These are phyloP conservation scores for Hypoxylon cercidicola DNA, from an alignment of 495 filamentous ascomycete species.

Conservation along the genomic window DNA sequence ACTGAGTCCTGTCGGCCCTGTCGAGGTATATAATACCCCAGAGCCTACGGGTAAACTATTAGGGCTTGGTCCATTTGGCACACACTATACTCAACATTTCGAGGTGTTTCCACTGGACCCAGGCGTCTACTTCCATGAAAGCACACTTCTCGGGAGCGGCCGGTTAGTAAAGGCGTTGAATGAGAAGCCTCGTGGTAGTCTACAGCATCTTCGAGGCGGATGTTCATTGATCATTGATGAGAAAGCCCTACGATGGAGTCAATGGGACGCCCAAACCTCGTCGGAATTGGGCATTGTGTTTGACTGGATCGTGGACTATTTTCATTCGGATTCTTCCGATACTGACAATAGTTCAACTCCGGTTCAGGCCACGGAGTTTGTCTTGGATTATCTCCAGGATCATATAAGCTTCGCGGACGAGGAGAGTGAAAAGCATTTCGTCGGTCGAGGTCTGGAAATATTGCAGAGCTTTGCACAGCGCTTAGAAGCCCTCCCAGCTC, in stretches of 20 bases:
- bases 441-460: slow-evolving; percentile 57
- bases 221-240: slow-evolving; percentile 59
- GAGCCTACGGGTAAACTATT: slow-evolving; percentile 56
- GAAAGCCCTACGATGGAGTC: slow-evolving; percentile 68
- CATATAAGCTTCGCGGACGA: slow-evolving; percentile 48
- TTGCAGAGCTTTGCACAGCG: slow-evolving; percentile 52
- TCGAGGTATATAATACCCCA: slow-evolving; percentile 30
- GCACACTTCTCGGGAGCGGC: slow-evolving; percentile 80
- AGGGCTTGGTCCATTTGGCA: slow-evolving; percentile 68
- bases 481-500: slow-evolving; percentile 39
- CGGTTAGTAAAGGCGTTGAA: slow-evolving; percentile 66
- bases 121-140: slow-evolving; percentile 80
- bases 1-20: slow-evolving; percentile 21
- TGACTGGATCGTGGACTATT: slow-evolving; percentile 63
- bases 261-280: slow-evolving; percentile 75
- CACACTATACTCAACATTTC: slow-evolving; percentile 79
- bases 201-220: slow-evolving; percentile 42
- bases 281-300: slow-evolving; percentile 72
- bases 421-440: slow-evolving; percentile 50
- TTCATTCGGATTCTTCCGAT: slow-evolving; percentile 30
- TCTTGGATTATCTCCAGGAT: slow-evolving; percentile 54
- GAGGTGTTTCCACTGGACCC: slow-evolving; percentile 71
- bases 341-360: slow-evolving; percentile 8
- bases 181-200: slow-evolving; percentile 37
- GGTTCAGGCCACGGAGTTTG: slow-evolving; percentile 50